Conservation (phyloP, 2,329 filamentous ascomycete genomes). For the Colletotrichum magnum region DNA sequence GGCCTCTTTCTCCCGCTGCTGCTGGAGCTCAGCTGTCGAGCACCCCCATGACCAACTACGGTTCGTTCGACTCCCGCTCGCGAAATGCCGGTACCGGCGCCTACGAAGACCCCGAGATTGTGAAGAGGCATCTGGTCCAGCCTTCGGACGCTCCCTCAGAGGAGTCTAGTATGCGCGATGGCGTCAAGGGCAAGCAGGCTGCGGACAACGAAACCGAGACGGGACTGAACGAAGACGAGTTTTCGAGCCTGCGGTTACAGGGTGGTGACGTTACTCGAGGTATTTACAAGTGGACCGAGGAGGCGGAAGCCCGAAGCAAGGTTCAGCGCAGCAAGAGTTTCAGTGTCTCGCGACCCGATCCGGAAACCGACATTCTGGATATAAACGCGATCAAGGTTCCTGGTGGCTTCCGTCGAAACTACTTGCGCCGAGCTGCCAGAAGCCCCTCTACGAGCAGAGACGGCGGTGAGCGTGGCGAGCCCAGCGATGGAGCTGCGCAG, state of each 20-base stretch:
- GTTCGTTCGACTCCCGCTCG: slow-evolving; percentile 83
- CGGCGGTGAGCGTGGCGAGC: slow-evolving; percentile 56
- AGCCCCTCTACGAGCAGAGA: slow-evolving; percentile 66
- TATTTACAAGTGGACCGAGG: slow-evolving; percentile 97
- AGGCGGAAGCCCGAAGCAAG: slow-evolving; percentile 79
- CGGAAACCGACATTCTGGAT: slow-evolving; percentile 84
- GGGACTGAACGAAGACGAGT: slow-evolving; percentile 79
- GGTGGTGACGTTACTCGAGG: slow-evolving; percentile 95
- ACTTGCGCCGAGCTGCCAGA: slow-evolving; percentile 81
- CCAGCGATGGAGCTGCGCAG: slow-evolving; percentile 54
- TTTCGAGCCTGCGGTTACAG: slow-evolving; percentile 92
- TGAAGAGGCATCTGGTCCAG: slow-evolving; percentile 89
- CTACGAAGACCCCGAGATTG: slow-evolving; percentile 91
- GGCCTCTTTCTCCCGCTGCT: slow-evolving; percentile 57
- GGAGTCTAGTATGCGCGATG: slow-evolving; percentile 59
- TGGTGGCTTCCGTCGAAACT: slow-evolving; percentile 93
- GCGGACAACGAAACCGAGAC: slow-evolving; percentile 53
- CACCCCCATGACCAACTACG: slow-evolving; percentile 79
- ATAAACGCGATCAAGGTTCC: slow-evolving; percentile 94
- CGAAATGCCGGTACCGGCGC: slow-evolving; percentile 69
- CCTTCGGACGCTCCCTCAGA: slow-evolving; percentile 68
- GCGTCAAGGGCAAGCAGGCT: slow-evolving; percentile 68
- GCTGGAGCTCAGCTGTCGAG: slow-evolving; percentile 60
- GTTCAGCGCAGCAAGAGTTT: slow-evolving; percentile 91
- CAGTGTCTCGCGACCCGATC: slow-evolving; percentile 80